Percentiles rank a stretch among this genome's conserved stretches.
These are phyloP conservation scores for Ephemerocybe angulata DNA, from an alignment of 768 basidiomycete species.

Conservation along the genomic window DNA sequence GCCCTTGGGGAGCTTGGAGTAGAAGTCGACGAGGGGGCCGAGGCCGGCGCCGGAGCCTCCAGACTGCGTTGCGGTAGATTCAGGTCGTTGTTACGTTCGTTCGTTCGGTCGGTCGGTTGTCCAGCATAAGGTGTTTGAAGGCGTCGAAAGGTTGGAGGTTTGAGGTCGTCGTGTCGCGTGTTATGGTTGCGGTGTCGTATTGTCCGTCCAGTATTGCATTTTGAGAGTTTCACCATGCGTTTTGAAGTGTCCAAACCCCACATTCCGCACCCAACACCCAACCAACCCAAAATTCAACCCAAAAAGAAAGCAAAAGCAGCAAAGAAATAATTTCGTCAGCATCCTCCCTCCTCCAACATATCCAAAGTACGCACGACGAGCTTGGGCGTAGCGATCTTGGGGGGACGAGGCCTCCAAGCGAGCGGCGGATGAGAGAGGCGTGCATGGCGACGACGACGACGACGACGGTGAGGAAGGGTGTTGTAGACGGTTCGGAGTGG, in stretches of 20 bases:
- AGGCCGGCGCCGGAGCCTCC: constrained; percentile 80
- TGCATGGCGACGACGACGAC: constrained; percentile 48
- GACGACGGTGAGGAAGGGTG: constrained; percentile 37
- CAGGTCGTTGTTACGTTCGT: background rate
- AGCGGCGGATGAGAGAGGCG: constrained; percentile 78
- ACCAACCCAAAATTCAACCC: too few relatives aligned
- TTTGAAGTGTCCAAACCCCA: too few relatives aligned
- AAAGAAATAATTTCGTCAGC: background rate
- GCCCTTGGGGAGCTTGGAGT: constrained; percentile 95
- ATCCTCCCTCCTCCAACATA: background rate
- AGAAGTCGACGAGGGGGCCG: constrained; percentile 86
- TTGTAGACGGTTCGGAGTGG: constrained; percentile 78
- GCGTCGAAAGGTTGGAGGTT: too few relatives aligned
- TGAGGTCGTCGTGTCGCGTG: too few relatives aligned
- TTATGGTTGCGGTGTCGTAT: too few relatives aligned
- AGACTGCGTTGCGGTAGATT: constrained; percentile 52
- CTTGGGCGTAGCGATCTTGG: constrained; percentile 90
- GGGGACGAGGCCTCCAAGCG: constrained; percentile 81
- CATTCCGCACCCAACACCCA: too few relatives aligned
- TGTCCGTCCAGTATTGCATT: too few relatives aligned
- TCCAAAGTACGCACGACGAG: constrained; percentile 61
- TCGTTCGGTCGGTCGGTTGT: too few relatives aligned
- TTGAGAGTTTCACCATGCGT: too few relatives aligned
- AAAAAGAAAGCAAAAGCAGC: too few relatives aligned
- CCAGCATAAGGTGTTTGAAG: too few relatives aligned